Percentiles rank a stretch among this genome's conserved stretches.
phyloP scores from a whole-genome alignment of 2,329 filamentous ascomycete genomes.

The Elsinoe necatrix region DNA sequence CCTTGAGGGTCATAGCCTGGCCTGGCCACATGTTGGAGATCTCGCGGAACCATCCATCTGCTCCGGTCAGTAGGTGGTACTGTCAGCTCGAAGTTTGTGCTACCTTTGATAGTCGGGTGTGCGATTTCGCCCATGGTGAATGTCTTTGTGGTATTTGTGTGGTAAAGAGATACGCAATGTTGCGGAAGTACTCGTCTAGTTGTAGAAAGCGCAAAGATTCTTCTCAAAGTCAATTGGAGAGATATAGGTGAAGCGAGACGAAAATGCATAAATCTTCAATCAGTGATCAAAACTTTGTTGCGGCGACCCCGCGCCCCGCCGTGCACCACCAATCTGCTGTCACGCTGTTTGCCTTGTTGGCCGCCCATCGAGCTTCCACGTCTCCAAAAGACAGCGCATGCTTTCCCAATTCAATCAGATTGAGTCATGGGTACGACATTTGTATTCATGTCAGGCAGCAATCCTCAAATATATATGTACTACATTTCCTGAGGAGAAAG shows the following conservation, averaged over 20 bases:
- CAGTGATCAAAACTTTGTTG: conserved; percentile 2
- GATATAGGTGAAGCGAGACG: neutral
- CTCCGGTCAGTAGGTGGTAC: conserved; percentile 19
- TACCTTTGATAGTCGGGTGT: conserved; percentile 71
- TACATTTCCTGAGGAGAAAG: neutral
- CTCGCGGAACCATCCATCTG: conserved; percentile 99
- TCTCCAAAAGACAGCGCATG: neutral
- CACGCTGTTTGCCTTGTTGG: neutral
- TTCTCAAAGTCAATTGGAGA: neutral
- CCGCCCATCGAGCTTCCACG: neutral
- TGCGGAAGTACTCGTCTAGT: neutral
- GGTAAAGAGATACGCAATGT: no score
- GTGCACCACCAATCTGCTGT: neutral
- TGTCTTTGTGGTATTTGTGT: neutral
- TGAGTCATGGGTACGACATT: neutral
- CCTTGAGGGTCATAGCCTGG: conserved; percentile 96
- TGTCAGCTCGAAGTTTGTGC: neutral
- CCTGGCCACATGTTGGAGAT: conserved; percentile 98
- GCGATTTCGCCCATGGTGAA: conserved; percentile 57
- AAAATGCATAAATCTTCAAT: conserved; percentile 2
- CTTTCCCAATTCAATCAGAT: neutral
- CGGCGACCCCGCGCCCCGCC: conserved; percentile 1
- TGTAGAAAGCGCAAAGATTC: neutral
- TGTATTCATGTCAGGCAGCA: neutral
- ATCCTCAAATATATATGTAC: neutral